Evolutionary conservation across 371 early-diverging fungal genomes (phyloP), one percentile per base, ranked within the genome.

Genomic region (Gilbertella persicaria): DNA sequence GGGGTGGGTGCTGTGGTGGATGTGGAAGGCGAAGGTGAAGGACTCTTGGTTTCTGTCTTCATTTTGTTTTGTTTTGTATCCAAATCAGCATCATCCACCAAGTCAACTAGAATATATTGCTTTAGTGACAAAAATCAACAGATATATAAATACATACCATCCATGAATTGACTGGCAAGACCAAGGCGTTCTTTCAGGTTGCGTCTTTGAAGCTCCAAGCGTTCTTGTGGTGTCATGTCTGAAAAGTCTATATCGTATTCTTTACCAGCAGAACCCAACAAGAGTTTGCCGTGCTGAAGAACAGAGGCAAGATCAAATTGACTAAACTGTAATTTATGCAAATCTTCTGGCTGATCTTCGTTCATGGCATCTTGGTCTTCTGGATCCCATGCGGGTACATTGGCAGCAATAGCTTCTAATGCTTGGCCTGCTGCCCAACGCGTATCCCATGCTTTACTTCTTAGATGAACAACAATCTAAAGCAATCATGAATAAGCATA

Each of bases 381-480:
- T 6, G 92, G 91, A 60, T 88, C 78, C 96, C 95, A 96, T 17
- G 77, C 80, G 13, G 90, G 84, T 5, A 96, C 94, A 62, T 94
- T 88, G 30, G 79, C 70, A 26, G 94, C 93, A 59, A 98, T 95
- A 7, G 91, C 91, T 46, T 93, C 93, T 5, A 98, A 69, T 17
- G 98, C 97, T 50, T 87, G 85, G 1, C 92, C 92, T 4, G 96
- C 96, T 17, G 98, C 98, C 49, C 87, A 82, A n/a, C 98, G 92
- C 13, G 97, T 94, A 53, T 95, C 96, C 98, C 98, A 97, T 53
- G 82, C 85, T 69, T 85, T 86, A 67, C 90, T 93, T 45, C 92
- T 82, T 3, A 97, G 69, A 62, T 93, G 91, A 35, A 90, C 86
- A n/a, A 91, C 69, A 13, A 93, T 90, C 90, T 89, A 63, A 20